phyloP scores from a whole-genome alignment of 768 basidiomycete species.

The Podaxis sp. region DNA sequence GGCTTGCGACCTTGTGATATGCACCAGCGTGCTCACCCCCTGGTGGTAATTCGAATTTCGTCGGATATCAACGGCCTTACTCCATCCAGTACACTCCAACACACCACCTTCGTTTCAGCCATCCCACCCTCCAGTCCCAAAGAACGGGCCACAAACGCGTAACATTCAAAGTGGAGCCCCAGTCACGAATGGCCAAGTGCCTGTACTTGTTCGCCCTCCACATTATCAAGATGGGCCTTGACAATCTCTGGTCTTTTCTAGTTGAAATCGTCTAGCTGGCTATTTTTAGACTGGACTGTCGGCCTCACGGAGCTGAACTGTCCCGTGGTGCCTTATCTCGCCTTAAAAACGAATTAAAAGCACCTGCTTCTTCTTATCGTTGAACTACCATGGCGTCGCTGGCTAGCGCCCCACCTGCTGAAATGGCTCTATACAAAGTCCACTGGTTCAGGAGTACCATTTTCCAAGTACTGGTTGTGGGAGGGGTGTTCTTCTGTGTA shows the following conservation, averaged over 20 bases:
- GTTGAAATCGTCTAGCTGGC: neutral
- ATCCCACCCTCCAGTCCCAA: neutral
- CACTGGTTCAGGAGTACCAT: conserved; percentile 33
- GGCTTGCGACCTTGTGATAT: neutral
- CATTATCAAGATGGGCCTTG: too few species aligned
- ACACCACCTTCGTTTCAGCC: neutral
- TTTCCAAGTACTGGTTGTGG: conserved; percentile 31
- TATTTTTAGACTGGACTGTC: neutral
- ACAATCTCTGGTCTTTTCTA: too few species aligned
- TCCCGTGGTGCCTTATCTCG: neutral
- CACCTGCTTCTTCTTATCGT: neutral
- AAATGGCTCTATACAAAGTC: conserved; percentile 18
- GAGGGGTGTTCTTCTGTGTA: conserved; percentile 33
- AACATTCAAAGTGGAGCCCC: too few species aligned
- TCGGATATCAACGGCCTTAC: neutral
- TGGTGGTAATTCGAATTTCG: neutral
- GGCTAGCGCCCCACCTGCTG: neutral
- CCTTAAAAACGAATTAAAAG: neutral
- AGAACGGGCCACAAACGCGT: too few species aligned
- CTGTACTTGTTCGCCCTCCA: too few species aligned
- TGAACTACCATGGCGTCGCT: neutral
- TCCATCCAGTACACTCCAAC: neutral
- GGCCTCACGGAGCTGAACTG: neutral
- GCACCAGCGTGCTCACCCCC: neutral
- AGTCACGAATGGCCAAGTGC: too few species aligned